Conservation (phyloP, 805 yeast genomes). For the Wickerhamiella qilinensis region DNA sequence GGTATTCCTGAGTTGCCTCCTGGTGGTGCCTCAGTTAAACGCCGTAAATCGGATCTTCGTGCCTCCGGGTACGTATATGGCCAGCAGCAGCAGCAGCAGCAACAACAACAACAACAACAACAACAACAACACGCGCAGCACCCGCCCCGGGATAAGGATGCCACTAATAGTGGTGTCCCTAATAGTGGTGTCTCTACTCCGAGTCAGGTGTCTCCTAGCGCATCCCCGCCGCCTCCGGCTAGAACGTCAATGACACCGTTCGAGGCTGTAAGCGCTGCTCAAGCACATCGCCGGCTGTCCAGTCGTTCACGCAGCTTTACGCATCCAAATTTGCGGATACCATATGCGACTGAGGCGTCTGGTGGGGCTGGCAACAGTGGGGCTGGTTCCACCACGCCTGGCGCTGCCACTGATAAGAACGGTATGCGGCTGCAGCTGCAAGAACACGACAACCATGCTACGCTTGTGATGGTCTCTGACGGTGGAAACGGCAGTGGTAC, state of each 20-base stretch:
- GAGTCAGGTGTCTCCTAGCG: slow-evolving; percentile 3
- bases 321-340: slow-evolving; percentile 3
- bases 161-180: no score
- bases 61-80: not conserved
- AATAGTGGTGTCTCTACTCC: not conserved
- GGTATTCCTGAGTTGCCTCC: not conserved
- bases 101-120: no score
- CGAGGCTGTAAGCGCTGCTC: slow-evolving; percentile 5
- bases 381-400: not conserved
- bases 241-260: slow-evolving; percentile 1
- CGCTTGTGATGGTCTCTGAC: slow-evolving; percentile 4
- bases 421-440: slow-evolving; percentile 5
- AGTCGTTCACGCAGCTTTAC: slow-evolving; percentile 3
- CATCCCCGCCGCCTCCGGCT: slow-evolving; percentile 3
- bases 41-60: not conserved
- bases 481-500: not conserved
- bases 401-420: not conserved
- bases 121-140: no score
- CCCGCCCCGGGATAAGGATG: no score
- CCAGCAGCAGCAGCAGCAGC: no score
- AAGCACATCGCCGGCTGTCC: not conserved
- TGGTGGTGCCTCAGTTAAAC: not conserved
- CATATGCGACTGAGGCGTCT: no score
- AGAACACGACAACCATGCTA: slow-evolving; percentile 5
- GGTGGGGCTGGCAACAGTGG: not conserved